Conservation (phyloP, 257 asterid species). For the Sherardia arvensis region DNA sequence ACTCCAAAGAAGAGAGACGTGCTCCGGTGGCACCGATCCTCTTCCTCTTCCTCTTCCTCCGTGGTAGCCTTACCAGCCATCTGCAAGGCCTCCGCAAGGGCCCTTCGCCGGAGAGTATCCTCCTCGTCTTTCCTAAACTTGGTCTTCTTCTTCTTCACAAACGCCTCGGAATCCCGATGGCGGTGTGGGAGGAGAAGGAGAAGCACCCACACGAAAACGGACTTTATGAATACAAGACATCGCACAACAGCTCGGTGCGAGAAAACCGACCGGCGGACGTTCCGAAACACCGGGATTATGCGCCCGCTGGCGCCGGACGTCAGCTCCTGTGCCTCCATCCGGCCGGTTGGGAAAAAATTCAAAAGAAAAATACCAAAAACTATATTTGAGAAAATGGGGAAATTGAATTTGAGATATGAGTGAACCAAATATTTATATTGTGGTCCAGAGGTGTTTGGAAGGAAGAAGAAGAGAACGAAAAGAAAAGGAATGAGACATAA, state of each 20-base stretch:
- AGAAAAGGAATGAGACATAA: not conserved
- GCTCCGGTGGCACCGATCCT: slow-evolving; percentile 44
- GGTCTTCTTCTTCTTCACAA: slow-evolving; percentile 28
- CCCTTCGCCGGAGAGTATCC: slow-evolving; percentile 86
- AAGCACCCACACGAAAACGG: slow-evolving; percentile 70
- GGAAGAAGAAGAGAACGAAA: not conserved
- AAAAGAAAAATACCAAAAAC: not conserved
- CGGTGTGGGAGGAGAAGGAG: slow-evolving; percentile 56
- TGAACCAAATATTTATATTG: not conserved
- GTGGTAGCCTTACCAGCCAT: slow-evolving; percentile 32
- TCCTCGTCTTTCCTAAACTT: slow-evolving; percentile 84
- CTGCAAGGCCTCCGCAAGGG: slow-evolving; percentile 76
- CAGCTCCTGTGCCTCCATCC: slow-evolving; percentile 68
- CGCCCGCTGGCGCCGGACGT: slow-evolving; percentile 99
- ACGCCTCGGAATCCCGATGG: slow-evolving; percentile 24
- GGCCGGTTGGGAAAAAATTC: not conserved
- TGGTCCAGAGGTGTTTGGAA: not conserved
- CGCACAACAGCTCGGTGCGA: slow-evolving; percentile 44
- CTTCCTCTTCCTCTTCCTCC: no score
- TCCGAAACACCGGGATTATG: slow-evolving; percentile 69
- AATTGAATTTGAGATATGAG: not conserved
- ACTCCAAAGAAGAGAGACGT: slow-evolving; percentile 76
- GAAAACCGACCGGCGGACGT: slow-evolving; percentile 52
- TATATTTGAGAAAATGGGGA: not conserved
- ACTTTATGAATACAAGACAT: slow-evolving; percentile 34